A percentile compares a stretch with the other conserved stretches of the same genome.
phyloP scores from a whole-genome alignment of 352 stramenopile species.

The Phytophthora fragariae region DNA sequence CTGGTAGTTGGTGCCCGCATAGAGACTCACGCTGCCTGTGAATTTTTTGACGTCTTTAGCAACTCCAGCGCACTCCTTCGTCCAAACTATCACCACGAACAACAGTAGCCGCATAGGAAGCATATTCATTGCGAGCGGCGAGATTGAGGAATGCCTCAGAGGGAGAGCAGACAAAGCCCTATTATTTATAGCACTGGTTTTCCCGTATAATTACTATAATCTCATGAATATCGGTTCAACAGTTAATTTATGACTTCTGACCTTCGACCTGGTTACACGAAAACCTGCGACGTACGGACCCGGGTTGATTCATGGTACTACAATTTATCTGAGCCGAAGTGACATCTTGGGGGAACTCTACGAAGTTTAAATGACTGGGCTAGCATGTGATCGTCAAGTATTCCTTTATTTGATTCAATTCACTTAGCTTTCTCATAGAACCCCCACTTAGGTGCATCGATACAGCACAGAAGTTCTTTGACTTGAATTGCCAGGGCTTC shows the following conservation, averaged over 20 bases:
- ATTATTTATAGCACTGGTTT: background rate
- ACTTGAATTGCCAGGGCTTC: background rate
- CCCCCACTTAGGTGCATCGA: background rate
- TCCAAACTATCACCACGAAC: background rate
- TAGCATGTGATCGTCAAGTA: background rate
- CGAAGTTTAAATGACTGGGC: background rate
- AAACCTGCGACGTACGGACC: background rate
- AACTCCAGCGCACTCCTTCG: background rate
- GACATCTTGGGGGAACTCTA: too few relatives aligned
- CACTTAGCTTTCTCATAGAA: background rate
- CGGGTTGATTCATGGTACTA: background rate
- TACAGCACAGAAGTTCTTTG: background rate
- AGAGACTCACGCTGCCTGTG: conserved; percentile 12
- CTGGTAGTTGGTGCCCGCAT: conserved; percentile 15
- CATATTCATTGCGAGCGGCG: background rate
- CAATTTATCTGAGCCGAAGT: too few relatives aligned
- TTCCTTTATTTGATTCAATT: background rate
- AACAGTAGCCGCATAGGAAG: background rate
- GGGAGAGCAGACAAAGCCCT: background rate
- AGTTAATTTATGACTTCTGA: too few relatives aligned
- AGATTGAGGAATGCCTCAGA: background rate
- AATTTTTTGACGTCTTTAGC: conserved; percentile 16
- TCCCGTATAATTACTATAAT: too few relatives aligned
- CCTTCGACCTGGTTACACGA: too few relatives aligned
- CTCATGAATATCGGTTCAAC: too few relatives aligned